These are phyloP conservation scores for Graphium sp. DNA, from an alignment of 2,329 filamentous ascomycete species.

Conservation along the genomic window DNA sequence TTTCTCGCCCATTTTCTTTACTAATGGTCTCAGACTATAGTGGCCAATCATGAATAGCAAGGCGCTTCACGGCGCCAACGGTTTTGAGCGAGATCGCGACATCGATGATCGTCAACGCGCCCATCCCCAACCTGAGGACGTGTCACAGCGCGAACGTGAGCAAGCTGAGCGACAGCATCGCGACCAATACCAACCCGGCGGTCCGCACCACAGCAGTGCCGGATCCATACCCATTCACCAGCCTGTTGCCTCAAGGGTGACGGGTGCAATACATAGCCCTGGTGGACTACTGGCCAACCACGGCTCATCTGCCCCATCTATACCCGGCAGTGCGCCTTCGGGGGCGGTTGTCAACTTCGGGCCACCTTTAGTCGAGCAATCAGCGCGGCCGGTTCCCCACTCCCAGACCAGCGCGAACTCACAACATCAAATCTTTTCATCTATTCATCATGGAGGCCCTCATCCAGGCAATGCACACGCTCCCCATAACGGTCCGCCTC, in stretches of 20 bases:
- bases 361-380: conserved; percentile 34
- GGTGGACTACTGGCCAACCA: conserved; percentile 72
- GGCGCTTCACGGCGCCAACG: conserved; percentile 21
- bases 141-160: conserved; percentile 25
- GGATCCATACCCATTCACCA: conserved; percentile 87
- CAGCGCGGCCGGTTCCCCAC: conserved; percentile 29
- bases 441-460: conserved; percentile 31
- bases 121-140: conserved; percentile 29
- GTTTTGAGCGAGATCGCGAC: conserved; percentile 30
- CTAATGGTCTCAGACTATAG: no score
- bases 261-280: conserved; percentile 77
- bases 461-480: conserved; percentile 35
- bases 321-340: conserved; percentile 33
- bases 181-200: conserved; percentile 50
- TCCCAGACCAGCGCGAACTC: conserved; percentile 25
- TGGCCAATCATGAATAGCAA: conserved; percentile 27
- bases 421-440: conserved; percentile 40
- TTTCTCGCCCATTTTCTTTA: no score
- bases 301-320: conserved; percentile 37
- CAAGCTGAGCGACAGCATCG: conserved; percentile 41
- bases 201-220: conserved; percentile 71
- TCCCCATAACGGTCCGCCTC: conserved; percentile 40
- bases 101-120: conserved; percentile 29
- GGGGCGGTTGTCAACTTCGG: conserved; percentile 33
- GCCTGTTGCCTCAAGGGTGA: conserved; percentile 68